phyloP scores from a whole-genome alignment of 495 filamentous ascomycete genomes.

The Aspergillus kassunensis region DNA sequence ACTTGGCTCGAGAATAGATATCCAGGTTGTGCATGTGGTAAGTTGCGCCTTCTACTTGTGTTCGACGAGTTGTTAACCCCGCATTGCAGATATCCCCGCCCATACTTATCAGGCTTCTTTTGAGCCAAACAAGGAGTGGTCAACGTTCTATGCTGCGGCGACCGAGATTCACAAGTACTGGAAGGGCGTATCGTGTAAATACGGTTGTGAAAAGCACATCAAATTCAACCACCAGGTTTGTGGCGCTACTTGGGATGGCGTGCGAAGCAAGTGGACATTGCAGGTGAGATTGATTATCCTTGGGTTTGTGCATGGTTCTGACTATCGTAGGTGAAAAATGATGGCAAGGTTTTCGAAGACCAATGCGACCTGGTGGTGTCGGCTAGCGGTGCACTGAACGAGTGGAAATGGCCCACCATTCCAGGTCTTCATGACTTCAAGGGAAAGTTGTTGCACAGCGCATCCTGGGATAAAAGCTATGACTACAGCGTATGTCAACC shows the following conservation, averaged over 20 bases:
- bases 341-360: conserved; percentile 37
- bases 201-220: conserved; percentile 38
- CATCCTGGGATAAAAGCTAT: conserved; percentile 44
- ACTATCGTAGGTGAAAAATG: conserved; percentile 34
- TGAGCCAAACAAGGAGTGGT: conserved; percentile 55
- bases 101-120: conserved; percentile 51
- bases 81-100: conserved; percentile 34
- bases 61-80: background rate
- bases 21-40: conserved; percentile 58
- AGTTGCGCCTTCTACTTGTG: background rate
- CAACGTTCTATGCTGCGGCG: conserved; percentile 52
- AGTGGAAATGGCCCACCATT: conserved; percentile 53
- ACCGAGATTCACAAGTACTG: conserved; percentile 59
- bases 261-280: conserved; percentile 44
- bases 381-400: conserved; percentile 53
- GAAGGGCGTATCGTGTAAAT: conserved; percentile 38
- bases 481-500: conserved; percentile 25
- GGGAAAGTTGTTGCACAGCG: conserved; percentile 54
- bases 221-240: conserved; percentile 36
- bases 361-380: conserved; percentile 54
- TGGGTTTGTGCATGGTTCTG: background rate
- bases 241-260: conserved; percentile 38
- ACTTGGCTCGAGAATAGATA: conserved; percentile 73
- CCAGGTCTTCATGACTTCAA: conserved; percentile 50
- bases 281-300: conserved; percentile 17